Evolutionary conservation across 768 basidiomycete genomes (phyloP).

Genomic region (Suillus spraguei): DNA sequence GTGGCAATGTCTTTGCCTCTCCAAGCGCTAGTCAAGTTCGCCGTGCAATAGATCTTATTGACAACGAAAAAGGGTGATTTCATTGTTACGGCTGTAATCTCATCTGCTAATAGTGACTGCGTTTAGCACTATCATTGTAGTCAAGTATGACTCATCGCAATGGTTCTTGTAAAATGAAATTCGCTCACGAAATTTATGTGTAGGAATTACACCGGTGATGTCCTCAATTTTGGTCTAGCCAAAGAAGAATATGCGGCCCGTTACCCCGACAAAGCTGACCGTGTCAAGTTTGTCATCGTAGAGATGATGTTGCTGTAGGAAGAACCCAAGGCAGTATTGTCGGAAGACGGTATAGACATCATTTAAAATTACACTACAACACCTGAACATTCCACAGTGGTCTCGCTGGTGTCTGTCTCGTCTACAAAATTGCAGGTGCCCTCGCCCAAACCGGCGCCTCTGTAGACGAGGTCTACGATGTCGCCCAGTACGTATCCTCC

Average conservation of each 20-base stretch:
- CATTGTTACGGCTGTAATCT: constrained; percentile 4
- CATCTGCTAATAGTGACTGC: constrained; percentile 2
- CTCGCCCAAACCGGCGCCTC: constrained; percentile 66
- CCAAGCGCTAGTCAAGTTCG: constrained; percentile 86
- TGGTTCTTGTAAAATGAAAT: not conserved
- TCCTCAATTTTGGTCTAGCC: constrained; percentile 90
- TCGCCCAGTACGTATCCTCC: constrained; percentile 67
- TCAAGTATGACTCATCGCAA: constrained; percentile 55
- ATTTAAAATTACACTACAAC: not conserved
- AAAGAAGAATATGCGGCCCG: constrained; percentile 79
- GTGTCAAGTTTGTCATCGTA: constrained; percentile 77
- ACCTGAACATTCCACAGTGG: constrained; percentile 50
- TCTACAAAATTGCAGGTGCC: constrained; percentile 92
- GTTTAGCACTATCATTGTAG: constrained; percentile 74
- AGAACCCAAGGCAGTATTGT: constrained; percentile 81
- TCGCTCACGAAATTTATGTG: constrained; percentile 6
- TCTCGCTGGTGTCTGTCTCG: constrained; percentile 77
- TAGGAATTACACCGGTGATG: constrained; percentile 89
- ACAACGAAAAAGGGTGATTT: constrained; percentile 69
- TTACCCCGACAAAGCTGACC: constrained; percentile 66
- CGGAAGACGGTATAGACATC: constrained; percentile 61
- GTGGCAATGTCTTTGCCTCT: constrained; percentile 88
- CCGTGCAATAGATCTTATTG: constrained; percentile 75
- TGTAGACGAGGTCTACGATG: constrained; percentile 67
- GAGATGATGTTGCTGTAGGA: constrained; percentile 90